Evolutionary conservation across 352 stramenopile genomes (phyloP), one percentile per base, ranked within the genome.

Genomic region (Globisporangium barbulae): DNA sequence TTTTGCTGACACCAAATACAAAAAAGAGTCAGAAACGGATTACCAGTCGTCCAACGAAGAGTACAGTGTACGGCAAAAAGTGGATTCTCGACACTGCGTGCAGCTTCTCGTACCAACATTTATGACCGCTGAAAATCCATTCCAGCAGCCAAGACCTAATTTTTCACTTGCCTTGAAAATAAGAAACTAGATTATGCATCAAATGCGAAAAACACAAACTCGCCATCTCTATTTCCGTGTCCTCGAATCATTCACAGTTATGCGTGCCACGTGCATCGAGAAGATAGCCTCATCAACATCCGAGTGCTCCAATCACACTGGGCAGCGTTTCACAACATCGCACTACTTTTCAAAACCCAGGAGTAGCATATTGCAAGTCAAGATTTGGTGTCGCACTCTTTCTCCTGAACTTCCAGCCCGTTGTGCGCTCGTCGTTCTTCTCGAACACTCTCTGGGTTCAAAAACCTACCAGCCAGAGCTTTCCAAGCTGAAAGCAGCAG

Each of bases 1-100:
- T 55, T 33, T 58, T 44, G 49, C 52, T 58, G 31, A 58, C 44
- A 58, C 28, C 8, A 56, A 56, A 49, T 19, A 25, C 17, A 15
- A 50, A 33, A 59, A 25, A 49, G 15, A 49, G 39, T 49, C 33
- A 33, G 15, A 61, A 61, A 39, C 5, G 13, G 55, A 42, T 31
- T 50, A 7, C 50, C 19, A 57, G 50, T 41, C 30, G 25, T 47
- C 37, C 53, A 9, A 47, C 33, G 9, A 13, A 31, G n/a, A 55
- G 49, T n/a, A 56, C 50, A 56, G 50, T 56, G 30, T 17, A 1
- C 7, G 35, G 17, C 50, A 41, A 56, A 47, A 42, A 42, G 17
- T 17, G 50, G 50, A 49, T 61, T 52, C 49, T 61, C 25, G 15
- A 19, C 22, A 52, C 21, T 3, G 5, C n/a, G n/a, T n/a, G 47